Evolutionary conservation across 345 rosid species (phyloP).

Genomic region (Pistacia integerrima): DNA sequence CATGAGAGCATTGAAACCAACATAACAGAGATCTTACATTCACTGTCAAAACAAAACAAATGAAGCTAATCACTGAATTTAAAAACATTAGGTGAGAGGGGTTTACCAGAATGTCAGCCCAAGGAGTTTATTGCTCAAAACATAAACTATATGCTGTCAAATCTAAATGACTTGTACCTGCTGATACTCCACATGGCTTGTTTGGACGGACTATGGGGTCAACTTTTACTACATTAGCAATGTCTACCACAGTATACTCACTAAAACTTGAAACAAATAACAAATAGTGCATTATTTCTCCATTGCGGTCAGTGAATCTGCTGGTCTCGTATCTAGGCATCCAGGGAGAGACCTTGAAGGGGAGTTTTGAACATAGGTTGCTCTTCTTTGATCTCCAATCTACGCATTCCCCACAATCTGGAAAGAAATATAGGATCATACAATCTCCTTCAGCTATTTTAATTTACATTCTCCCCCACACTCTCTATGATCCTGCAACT

Average conservation of each 20-base stretch:
- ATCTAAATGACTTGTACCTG: constrained; percentile 44
- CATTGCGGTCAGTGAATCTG: constrained; percentile 75
- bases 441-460: constrained; percentile 63
- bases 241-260: constrained; percentile 77
- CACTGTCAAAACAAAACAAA: too few species aligned
- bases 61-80: too few species aligned
- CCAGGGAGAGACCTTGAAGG: constrained; percentile 73
- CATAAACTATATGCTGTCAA: not conserved
- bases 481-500: constrained; percentile 74
- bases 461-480: constrained; percentile 65
- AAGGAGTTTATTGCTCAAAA: too few species aligned
- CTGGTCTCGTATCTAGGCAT: constrained; percentile 75
- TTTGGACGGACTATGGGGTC: constrained; percentile 67
- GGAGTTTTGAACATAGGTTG: constrained; percentile 73
- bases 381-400: constrained; percentile 77
- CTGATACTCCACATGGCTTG: constrained; percentile 82
- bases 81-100: too few species aligned
- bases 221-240: constrained; percentile 63
- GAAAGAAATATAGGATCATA: constrained; percentile 66
- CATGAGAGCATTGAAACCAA: not conserved
- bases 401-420: constrained; percentile 70
- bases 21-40: not conserved
- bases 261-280: constrained; percentile 73
- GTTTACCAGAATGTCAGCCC: too few species aligned
- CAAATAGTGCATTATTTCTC: constrained; percentile 66